Base-by-base conservation (phyloP, 2,329 filamentous ascomycete species). In the Drechslerella dactyloides region DNA sequence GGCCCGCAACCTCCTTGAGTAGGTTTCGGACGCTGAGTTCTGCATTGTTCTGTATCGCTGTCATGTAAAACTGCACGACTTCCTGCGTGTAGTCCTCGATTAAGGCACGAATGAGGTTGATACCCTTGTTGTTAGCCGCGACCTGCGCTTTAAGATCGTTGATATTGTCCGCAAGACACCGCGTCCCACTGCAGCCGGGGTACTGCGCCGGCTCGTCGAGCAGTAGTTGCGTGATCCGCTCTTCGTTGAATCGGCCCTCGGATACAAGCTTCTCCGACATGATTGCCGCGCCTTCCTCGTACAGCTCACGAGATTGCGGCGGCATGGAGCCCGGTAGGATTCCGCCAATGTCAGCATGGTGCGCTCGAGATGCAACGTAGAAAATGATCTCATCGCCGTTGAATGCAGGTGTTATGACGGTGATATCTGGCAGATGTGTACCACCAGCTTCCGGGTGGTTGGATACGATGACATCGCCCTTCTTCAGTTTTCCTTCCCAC, bases 101-200 rank as follows among this genome's bases (percentile, higher is more conserved):
- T 1, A 94, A 81, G 0, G 85, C 83, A 55, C 85, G 85, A 74
- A 96, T 94, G 21, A 93, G 82, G 37, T 86, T 87, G 77, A 93
- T 93, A 7, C 91, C 91, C 75, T 92, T 92, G 76, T 91, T 89
- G 77, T 96, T 96, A 11, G 91, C 90, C 0, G 91, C 90, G 11
- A 94, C 88, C 78, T 96, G 91, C 0, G 91, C 91, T 79, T 93
- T 92, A 44, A 96, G 83, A 78, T 96, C 91, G 58, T 91, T 93
- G 74, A 96, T 83, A 77, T 96, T 96, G 79, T 96, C 91, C 8
- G 85, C 87, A 0, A 96, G 82, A 77, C 90, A 91, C 48, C 91
- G 83, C 0, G 91, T 93, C 1, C 90, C 91, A 60, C 85, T 88
- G 80, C 90, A 94, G 0, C 89, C 91, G 0, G 87, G 86, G 74